phyloP scores from a whole-genome alignment of 2,329 filamentous ascomycete genomes.

The Bipolaris bicolor region DNA sequence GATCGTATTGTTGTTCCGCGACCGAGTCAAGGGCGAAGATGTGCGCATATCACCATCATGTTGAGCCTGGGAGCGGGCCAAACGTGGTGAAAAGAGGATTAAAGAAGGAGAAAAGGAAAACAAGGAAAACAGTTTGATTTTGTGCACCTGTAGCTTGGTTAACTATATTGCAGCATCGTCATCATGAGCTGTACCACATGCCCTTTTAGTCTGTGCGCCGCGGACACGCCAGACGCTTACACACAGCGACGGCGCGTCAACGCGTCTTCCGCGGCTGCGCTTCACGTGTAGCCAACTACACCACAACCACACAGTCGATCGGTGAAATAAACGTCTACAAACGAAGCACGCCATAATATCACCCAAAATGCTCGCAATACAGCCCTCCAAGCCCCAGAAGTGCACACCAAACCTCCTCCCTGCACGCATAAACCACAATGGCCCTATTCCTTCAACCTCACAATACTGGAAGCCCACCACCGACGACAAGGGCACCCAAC shows the following conservation, averaged over 20 bases:
- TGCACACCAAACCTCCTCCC: constrained; percentile 76
- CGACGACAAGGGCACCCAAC: constrained; percentile 35
- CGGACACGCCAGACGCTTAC: not conserved
- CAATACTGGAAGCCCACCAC: constrained; percentile 73
- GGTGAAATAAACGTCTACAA: not conserved
- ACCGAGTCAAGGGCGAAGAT: not conserved
- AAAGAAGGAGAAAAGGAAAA: not conserved
- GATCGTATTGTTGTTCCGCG: not conserved
- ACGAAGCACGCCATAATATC: too few species aligned
- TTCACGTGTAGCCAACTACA: not conserved
- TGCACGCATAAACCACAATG: constrained; percentile 79
- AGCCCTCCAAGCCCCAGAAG: constrained; percentile 43
- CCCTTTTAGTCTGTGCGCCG: constrained; percentile 9
- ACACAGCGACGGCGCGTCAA: constrained; percentile 25
- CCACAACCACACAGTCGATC: not conserved
- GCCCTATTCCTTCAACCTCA: constrained; percentile 66
- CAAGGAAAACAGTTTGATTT: not conserved
- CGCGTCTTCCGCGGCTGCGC: constrained; percentile 15
- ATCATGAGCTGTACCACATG: constrained; percentile 7
- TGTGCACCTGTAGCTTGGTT: not conserved
- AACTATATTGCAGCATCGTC: constrained; percentile 4
- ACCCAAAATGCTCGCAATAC: constrained; percentile 54
- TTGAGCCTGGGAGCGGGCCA: not conserved
- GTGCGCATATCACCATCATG: not conserved
- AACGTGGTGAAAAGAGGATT: not conserved